Evolutionary conservation across 495 filamentous ascomycete species (phyloP), one percentile per base, ranked within the genome.

Genomic region (Corynascus novoguineensis): DNA sequence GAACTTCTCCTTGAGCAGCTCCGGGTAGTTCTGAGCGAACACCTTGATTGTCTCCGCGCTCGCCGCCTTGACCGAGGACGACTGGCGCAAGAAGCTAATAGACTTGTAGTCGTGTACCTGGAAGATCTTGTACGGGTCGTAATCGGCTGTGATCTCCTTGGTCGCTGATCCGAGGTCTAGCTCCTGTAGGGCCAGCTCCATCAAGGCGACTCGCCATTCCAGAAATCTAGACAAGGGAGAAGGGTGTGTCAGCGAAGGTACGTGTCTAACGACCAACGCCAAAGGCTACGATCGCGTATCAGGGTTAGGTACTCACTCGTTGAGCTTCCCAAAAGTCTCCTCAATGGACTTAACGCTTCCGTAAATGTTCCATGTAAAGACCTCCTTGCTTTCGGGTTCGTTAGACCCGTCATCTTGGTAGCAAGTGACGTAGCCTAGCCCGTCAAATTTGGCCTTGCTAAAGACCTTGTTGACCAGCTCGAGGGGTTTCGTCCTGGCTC

Each of bases 101-200:
- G 81, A 83, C 59, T 87, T 75, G 77, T 95, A 96, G 74, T 96
- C 91, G 75, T 96, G 91, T 6, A 96, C 83, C 71, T 96, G 90
- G 58, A 87, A 78, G 68, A 90, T 88, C 73, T 90, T 85, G 72
- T 96, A 93, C 2, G 87, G 88, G 68, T 96, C 91, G 59, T 81
- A 78, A 49, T 83, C 81, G 58, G 89, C 86, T 1, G 88, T 85
- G 60, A 95, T 92, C 27, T 85, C 81, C 53, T 77, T 72, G 17
- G 82, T 88, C 21, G 86, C 86, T 15, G 79, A 75, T 12, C 73
- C 56, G 54, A 96, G 75, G 46, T 83, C 75, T 25, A 96, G 81
- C 45, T 87, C 81, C 44, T 82, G 72, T 31, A 96, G 73, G 6
- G 86, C 84, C 27, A 86, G 75, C 64, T 96, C 91, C 91, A 95